Conservation (phyloP, 2,329 filamentous ascomycete species). For the Cadophora malorum region DNA sequence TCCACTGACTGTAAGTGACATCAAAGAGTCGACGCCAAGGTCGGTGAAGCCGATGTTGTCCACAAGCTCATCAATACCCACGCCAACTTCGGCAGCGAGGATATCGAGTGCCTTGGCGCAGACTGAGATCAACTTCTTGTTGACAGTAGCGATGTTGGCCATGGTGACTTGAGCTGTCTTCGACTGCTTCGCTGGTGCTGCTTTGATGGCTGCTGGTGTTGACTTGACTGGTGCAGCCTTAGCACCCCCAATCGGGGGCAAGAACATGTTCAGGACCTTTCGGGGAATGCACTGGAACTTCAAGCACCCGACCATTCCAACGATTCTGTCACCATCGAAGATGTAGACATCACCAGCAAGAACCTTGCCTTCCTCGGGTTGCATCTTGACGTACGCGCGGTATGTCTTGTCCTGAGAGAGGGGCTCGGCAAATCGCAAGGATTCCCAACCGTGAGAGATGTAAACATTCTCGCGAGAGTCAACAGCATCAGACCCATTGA, state of each 20-base stretch:
- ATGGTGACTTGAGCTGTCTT: conserved; percentile 49
- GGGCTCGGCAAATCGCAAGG: conserved; percentile 57
- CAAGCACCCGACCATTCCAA: conserved; percentile 39
- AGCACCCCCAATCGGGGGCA: conserved; percentile 62
- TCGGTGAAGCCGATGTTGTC: conserved; percentile 63
- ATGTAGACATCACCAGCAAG: conserved; percentile 61
- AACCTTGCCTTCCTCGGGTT: conserved; percentile 56
- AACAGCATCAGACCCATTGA: conserved; percentile 63
- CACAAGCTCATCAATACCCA: conserved; percentile 59
- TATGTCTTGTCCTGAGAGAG: conserved; percentile 55
- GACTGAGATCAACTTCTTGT: conserved; percentile 57
- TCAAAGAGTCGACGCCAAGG: conserved; percentile 66
- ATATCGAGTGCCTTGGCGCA: conserved; percentile 57
- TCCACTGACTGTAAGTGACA: conserved; percentile 63
- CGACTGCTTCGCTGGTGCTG: conserved; percentile 47
- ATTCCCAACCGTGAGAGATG: conserved; percentile 66
- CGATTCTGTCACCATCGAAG: conserved; percentile 50
- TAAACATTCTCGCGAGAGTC: conserved; percentile 61
- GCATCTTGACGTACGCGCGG: conserved; percentile 64
- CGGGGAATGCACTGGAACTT: conserved; percentile 53
- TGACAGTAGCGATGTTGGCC: conserved; percentile 55
- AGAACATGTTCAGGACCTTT: conserved; percentile 56
- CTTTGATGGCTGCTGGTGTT: conserved; percentile 41
- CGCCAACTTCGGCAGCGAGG: conserved; percentile 62
- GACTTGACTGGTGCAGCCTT: conserved; percentile 48